Conservation (phyloP, 805 yeast species). For the Lipomyces starkeyi region DNA sequence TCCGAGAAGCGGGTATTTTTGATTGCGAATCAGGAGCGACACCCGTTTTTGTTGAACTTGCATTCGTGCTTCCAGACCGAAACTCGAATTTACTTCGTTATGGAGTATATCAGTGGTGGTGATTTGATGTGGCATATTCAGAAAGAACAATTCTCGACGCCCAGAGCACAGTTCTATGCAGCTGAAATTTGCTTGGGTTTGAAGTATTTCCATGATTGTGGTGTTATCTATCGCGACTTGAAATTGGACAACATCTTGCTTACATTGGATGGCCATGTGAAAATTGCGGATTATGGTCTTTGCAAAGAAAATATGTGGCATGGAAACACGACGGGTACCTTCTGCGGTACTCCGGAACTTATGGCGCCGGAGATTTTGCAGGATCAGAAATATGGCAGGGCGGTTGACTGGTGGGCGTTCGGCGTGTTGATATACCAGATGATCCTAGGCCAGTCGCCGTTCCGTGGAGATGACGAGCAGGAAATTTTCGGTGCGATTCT, state of each 20-base stretch:
- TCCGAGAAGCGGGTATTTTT: constrained; percentile 92
- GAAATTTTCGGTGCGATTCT: constrained; percentile 96
- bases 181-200: constrained; percentile 92
- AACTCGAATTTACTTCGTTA: constrained; percentile 94
- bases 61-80: constrained; percentile 98
- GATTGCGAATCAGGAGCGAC: constrained; percentile 81
- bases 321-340: constrained; percentile 86
- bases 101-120: constrained; percentile 98
- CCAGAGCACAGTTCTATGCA: constrained; percentile 95
- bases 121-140: constrained; percentile 99
- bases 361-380: constrained; percentile 98
- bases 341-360: constrained; percentile 98
- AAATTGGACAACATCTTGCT: constrained; percentile 92
- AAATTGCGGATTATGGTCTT: constrained; percentile 95
- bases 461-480: constrained; percentile 95
- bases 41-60: constrained; percentile 89
- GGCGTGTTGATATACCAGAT: constrained; percentile 96
- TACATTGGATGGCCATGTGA: constrained; percentile 90
- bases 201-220: constrained; percentile 92
- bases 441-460: constrained; percentile 95
- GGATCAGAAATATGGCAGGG: constrained; percentile 89
- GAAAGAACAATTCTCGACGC: constrained; percentile 82
- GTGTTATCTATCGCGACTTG: constrained; percentile 94
- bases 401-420: constrained; percentile 99
- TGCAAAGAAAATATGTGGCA: constrained; percentile 93